Evolutionary conservation across 202 grass and related monocot species (phyloP).

Genomic region (Carex arenaria): DNA sequence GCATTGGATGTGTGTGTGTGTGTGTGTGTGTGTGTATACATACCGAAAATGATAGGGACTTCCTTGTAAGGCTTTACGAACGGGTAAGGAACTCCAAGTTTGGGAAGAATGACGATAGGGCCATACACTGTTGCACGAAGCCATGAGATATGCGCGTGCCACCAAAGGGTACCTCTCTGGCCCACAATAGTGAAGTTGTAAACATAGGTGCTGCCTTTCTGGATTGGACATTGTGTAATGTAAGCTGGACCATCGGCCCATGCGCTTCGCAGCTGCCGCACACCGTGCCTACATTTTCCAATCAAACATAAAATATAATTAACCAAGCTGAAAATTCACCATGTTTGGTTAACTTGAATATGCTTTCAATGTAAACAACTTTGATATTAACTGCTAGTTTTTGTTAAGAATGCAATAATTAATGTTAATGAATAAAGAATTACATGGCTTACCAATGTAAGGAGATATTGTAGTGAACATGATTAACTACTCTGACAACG

Average conservation of each 20-base stretch:
- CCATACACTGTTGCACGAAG: slow-evolving; percentile 67
- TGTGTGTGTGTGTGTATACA: background rate
- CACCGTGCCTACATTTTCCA: slow-evolving; percentile 44
- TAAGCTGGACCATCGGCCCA: slow-evolving; percentile 89
- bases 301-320: background rate
- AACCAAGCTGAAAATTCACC: background rate
- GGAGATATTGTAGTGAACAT: slow-evolving; percentile 55
- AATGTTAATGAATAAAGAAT: background rate
- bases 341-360: background rate
- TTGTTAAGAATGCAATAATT: background rate
- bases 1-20: background rate
- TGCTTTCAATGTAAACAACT: background rate
- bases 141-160: slow-evolving; percentile 88
- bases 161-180: slow-evolving; percentile 86
- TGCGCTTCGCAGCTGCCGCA: slow-evolving; percentile 64
- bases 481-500: slow-evolving; percentile 42
- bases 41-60: slow-evolving; percentile 63
- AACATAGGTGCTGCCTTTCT: slow-evolving; percentile 62
- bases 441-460: slow-evolving; percentile 47
- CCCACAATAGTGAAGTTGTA: slow-evolving; percentile 79
- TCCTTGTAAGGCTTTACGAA: slow-evolving; percentile 65
- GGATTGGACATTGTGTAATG: slow-evolving; percentile 82
- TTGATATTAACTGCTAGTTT: background rate
- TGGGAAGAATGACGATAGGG: slow-evolving; percentile 68
- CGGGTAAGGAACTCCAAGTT: slow-evolving; percentile 54